Base-by-base conservation (phyloP, 495 filamentous ascomycete species). In the Penicillium diatomitis region DNA sequence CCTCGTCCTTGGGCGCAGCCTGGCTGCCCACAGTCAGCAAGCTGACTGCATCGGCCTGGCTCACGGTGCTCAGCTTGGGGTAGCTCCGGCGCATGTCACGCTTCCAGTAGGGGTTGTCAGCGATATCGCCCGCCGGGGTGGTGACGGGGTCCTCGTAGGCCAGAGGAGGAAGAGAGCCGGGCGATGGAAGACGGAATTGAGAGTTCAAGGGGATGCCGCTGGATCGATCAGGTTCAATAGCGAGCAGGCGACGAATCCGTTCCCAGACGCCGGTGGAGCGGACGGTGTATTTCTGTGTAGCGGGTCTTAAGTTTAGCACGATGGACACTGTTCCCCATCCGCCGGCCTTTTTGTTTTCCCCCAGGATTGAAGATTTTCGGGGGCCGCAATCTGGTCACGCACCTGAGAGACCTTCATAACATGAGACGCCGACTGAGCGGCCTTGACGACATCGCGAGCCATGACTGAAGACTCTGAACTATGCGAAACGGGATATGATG, bases 81-180 rank as follows among this genome's bases (percentile, higher is more conserved):
- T 97, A 98, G 60, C 75, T 79, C 58, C 94, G 82, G 42, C 92
- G 85, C 45, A 73, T 68, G 57, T 98, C 92, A 48, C 92, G 89
- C 73, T 94, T 94, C 87, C 89, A 98, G 80, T 98, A 98, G 36
- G 92, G 81, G 69, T 98, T 98, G 62, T 95, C 92, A 57, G 92
- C 92, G 53, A 98, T 81, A 67, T 99, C 92, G 47, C 81, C 90
- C 3, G 92, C 87, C n/a, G 94, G 92, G 0, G 86, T 33, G 8
- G 91, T 96, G 42, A 94, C 87, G 10, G 90, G 90, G 62, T 97
- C 94, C 64, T 87, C 82, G 70, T 96, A 98, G 30, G 66, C 63
- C 27, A 77, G 61, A 29, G 94, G 90, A 56, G 88, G 83, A 62
- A 84, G 73, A 52, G 78, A 74, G 53, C 88, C 92, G 5, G 94